phyloP scores from a whole-genome alignment of 306 rosid genomes.

The Casuarina glauca region DNA sequence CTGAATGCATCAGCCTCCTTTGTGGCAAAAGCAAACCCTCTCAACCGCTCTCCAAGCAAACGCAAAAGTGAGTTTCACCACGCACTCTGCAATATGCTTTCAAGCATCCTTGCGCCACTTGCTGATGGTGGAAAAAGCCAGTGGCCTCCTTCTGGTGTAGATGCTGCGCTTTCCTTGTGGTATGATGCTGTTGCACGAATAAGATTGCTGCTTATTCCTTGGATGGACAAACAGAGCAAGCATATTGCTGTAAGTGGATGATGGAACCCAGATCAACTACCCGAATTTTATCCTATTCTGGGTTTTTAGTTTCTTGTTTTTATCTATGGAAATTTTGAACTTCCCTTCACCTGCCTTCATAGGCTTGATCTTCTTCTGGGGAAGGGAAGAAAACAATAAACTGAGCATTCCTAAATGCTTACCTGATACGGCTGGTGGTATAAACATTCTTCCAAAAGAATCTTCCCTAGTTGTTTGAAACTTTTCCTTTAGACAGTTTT shows the following conservation, averaged over 20 bases:
- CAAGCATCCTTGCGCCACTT: conserved; percentile 93
- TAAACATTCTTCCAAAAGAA: background rate
- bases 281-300: background rate
- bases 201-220: conserved; percentile 72
- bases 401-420: background rate
- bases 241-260: conserved; percentile 74
- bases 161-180: conserved; percentile 95
- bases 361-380: conserved; percentile 1
- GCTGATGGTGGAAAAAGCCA: conserved; percentile 98
- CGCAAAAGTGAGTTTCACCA: conserved; percentile 98
- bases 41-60: conserved; percentile 90
- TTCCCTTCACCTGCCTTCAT: background rate
- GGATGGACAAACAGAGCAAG: conserved; percentile 99
- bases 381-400: background rate
- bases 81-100: conserved; percentile 95
- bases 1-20: conserved; percentile 98
- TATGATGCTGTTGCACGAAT: conserved; percentile 98
- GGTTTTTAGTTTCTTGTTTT: conserved; percentile 1
- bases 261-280: conserved; percentile 5
- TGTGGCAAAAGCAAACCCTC: conserved; percentile 99
- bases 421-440: background rate
- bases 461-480: background rate
- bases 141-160: conserved; percentile 99
- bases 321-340: background rate
- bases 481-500: background rate